phyloP scores from a whole-genome alignment of 2,329 filamentous ascomycete genomes.

The Cytospora chrysosperma region DNA sequence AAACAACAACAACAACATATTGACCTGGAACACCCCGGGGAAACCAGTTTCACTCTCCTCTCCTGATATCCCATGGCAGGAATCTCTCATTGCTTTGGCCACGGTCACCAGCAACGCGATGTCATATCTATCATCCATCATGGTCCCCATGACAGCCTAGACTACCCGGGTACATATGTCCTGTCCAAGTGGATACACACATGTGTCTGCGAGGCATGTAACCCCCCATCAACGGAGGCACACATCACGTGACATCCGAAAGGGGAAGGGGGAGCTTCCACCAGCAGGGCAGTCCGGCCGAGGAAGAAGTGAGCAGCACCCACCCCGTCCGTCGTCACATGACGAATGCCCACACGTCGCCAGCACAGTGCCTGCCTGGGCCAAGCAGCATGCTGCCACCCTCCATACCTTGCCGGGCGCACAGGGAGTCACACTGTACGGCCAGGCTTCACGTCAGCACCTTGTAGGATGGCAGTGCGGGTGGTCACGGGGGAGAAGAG shows the following conservation, averaged over 20 bases:
- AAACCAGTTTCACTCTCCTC: neutral
- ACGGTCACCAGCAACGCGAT: neutral
- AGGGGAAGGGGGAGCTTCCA: neutral
- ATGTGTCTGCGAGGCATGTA: neutral
- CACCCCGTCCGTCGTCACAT: no score
- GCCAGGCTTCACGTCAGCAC: constrained; percentile 18
- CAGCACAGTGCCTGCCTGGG: constrained; percentile 2
- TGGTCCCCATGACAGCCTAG: neutral
- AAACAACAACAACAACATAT: neutral
- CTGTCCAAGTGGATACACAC: neutral
- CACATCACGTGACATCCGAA: constrained; percentile 21
- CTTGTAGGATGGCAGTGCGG: constrained; percentile 6
- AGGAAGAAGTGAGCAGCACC: constrained; percentile 15
- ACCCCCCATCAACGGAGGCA: neutral
- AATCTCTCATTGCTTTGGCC: neutral
- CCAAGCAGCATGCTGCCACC: neutral
- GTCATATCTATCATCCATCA: neutral
- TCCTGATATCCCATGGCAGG: neutral
- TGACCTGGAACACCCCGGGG: neutral
- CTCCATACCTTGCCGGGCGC: neutral
- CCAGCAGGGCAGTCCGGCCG: neutral
- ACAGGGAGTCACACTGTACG: constrained; percentile 17
- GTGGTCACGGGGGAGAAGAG: no score
- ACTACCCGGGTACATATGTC: neutral
- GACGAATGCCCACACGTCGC: constrained; percentile 12